These are phyloP conservation scores for Fusarium cicatricum DNA, from an alignment of 2,329 filamentous ascomycete species.

Conservation along the genomic window DNA sequence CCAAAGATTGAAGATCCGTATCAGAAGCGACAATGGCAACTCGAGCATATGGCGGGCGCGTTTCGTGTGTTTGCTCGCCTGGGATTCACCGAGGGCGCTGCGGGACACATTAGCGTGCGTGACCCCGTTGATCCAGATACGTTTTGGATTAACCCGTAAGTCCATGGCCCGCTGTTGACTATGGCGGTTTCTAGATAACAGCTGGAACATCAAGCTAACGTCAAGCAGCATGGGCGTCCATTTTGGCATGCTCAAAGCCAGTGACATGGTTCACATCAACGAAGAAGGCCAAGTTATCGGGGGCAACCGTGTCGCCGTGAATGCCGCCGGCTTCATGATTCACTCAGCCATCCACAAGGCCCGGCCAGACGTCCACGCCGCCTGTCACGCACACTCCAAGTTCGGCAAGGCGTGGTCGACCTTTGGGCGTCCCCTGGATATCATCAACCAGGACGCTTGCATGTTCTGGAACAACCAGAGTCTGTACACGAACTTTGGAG, in stretches of 20 bases:
- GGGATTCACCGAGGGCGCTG: constrained; percentile 67
- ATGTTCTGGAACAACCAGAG: constrained; percentile 66
- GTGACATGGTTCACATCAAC: constrained; percentile 69
- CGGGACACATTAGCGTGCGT: constrained; percentile 70
- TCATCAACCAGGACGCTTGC: constrained; percentile 67
- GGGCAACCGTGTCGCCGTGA: constrained; percentile 64
- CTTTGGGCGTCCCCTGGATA: constrained; percentile 66
- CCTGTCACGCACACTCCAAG: constrained; percentile 67
- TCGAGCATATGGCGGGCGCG: constrained; percentile 55
- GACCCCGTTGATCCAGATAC: constrained; percentile 66
- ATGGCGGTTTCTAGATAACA: no score
- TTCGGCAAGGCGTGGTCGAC: constrained; percentile 68
- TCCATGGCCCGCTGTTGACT: not conserved
- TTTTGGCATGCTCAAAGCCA: constrained; percentile 67
- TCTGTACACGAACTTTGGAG: constrained; percentile 68
- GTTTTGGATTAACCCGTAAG: constrained; percentile 71
- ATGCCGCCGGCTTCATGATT: constrained; percentile 69
- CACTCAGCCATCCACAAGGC: constrained; percentile 68
- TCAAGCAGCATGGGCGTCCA: constrained; percentile 57
- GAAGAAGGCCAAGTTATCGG: constrained; percentile 66
- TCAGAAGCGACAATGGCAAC: constrained; percentile 46
- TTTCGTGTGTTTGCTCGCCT: constrained; percentile 58
- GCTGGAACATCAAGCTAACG: not conserved
- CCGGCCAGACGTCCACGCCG: constrained; percentile 65
- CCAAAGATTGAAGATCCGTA: constrained; percentile 62